phyloP scores from a whole-genome alignment of 1,284 basidiomycete species.

The Pseudozyma sp. region DNA sequence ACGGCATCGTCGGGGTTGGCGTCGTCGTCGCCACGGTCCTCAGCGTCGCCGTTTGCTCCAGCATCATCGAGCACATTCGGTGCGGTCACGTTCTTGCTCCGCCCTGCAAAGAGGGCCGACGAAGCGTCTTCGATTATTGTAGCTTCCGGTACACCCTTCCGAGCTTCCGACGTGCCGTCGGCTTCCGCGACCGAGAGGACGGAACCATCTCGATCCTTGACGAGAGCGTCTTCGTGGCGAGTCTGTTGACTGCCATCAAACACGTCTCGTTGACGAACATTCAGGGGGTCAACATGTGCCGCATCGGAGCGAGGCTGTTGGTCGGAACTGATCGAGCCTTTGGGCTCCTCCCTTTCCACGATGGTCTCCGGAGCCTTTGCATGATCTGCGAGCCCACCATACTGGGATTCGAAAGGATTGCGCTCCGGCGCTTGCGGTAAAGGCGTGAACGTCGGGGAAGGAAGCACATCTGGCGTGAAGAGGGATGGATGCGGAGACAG shows the following conservation, averaged over 20 bases:
- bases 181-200: too few species aligned
- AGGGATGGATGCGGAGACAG: conserved; percentile 39
- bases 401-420: conserved; percentile 40
- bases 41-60: background rate
- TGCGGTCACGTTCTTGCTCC: background rate
- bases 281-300: background rate
- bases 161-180: too few species aligned
- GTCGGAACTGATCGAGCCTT: background rate
- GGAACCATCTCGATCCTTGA: too few species aligned
- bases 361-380: conserved; percentile 4
- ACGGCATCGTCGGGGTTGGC: conserved; percentile 2
- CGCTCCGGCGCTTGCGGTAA: conserved; percentile 35
- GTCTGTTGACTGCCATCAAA: too few species aligned
- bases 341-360: conserved; percentile 17
- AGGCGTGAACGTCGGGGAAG: conserved; percentile 50
- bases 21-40: background rate
- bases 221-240: too few species aligned
- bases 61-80: background rate
- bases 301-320: background rate
- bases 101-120: background rate
- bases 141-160: background rate
- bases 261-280: too few species aligned
- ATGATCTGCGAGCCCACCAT: conserved; percentile 9
- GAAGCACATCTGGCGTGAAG: conserved; percentile 48
- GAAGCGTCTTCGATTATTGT: background rate